Evolutionary conservation across 179 eudicot genomes (phyloP).

Genomic region (Carnegiea gigantea): DNA sequence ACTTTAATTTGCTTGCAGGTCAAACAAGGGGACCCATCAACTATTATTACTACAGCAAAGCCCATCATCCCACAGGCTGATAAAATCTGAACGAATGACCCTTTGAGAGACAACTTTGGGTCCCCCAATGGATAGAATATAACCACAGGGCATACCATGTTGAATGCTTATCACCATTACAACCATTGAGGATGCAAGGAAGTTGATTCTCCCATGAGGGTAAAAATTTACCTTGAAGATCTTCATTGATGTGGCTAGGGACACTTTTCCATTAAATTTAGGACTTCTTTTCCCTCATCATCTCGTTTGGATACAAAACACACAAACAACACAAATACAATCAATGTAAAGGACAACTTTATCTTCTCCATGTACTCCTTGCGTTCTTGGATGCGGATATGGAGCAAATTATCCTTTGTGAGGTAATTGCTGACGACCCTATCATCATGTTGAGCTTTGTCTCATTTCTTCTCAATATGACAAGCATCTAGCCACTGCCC

Average conservation of each 20-base stretch:
- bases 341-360: not conserved
- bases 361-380: not conserved
- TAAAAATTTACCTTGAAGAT: not conserved
- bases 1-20: not conserved
- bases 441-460: not conserved
- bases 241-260: not conserved
- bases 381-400: not conserved
- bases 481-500: not conserved
- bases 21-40: not conserved
- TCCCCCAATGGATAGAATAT: not conserved
- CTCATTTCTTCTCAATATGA: not conserved
- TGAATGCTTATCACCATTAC: not conserved
- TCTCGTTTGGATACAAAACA: not conserved
- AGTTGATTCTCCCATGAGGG: not conserved
- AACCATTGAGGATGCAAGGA: not conserved
- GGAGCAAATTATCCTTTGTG: not conserved
- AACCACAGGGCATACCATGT: not conserved
- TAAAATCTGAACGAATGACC: not conserved
- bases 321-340: not conserved
- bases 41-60: not conserved
- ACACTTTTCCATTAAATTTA: not conserved
- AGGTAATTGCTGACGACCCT: not conserved
- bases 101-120: not conserved
- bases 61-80: not conserved
- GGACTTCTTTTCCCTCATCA: not conserved